Evolutionary conservation across 2,329 filamentous ascomycete genomes (phyloP).

Genomic region (Aspergillus cejpii): DNA sequence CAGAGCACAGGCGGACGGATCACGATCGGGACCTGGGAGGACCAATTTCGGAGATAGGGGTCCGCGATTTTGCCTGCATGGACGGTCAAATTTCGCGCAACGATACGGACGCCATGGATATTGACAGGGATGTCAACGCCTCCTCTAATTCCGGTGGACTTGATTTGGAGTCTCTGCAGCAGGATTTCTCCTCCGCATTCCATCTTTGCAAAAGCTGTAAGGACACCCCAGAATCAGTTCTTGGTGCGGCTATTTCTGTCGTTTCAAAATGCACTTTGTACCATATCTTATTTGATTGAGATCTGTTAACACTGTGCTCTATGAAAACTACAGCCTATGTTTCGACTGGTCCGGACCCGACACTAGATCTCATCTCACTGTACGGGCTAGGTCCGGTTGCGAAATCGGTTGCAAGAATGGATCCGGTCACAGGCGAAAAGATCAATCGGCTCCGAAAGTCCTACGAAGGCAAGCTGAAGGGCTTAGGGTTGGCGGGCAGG

Average conservation of each 20-base stretch:
- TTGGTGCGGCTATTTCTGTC: slow-evolving; percentile 26
- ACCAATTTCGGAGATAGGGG: slow-evolving; percentile 13
- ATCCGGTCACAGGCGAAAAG: slow-evolving; percentile 59
- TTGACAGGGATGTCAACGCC: slow-evolving; percentile 27
- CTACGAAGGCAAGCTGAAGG: slow-evolving; percentile 48
- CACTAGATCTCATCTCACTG: slow-evolving; percentile 53
- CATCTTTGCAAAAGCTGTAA: slow-evolving; percentile 48
- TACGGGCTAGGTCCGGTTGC: slow-evolving; percentile 53
- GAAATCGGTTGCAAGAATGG: slow-evolving; percentile 52
- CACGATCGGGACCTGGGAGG: slow-evolving; percentile 28
- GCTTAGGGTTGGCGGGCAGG: slow-evolving; percentile 41
- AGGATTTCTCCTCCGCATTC: slow-evolving; percentile 43
- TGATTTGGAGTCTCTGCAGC: slow-evolving; percentile 40
- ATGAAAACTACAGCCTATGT: slow-evolving; percentile 38
- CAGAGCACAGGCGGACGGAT: slow-evolving; percentile 31
- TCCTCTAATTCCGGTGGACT: slow-evolving; percentile 23
- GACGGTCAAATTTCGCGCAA: slow-evolving; percentile 9
- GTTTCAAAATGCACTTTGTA: slow-evolving; percentile 25
- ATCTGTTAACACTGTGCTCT: slow-evolving; percentile 40
- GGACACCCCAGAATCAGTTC: slow-evolving; percentile 39
- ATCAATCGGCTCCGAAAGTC: slow-evolving; percentile 55
- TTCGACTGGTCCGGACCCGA: slow-evolving; percentile 50
- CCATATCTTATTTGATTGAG: slow-evolving; percentile 26
- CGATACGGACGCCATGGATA: slow-evolving; percentile 36
- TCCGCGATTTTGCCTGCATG: slow-evolving; percentile 19